These are phyloP conservation scores for Aspergillus fructus DNA, from an alignment of 2,329 filamentous ascomycete species.

Conservation along the genomic window DNA sequence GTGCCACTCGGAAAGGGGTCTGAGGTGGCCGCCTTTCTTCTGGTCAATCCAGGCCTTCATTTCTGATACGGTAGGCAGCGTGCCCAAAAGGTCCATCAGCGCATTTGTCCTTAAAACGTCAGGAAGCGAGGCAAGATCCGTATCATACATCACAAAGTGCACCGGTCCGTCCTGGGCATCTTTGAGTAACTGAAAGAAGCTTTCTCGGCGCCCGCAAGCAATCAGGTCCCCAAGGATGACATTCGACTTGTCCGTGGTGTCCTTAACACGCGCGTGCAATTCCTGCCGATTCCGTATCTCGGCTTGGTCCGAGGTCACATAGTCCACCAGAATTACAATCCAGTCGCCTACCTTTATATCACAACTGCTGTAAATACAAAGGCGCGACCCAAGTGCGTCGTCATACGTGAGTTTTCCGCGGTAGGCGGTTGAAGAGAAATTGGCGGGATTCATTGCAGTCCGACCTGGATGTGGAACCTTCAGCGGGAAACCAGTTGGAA, in stretches of 20 bases:
- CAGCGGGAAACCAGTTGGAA: slow-evolving; percentile 58
- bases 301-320: background rate
- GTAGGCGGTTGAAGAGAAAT: background rate
- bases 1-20: slow-evolving; percentile 53
- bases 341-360: slow-evolving; percentile 53
- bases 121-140: slow-evolving; percentile 41
- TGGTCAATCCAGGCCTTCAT: slow-evolving; percentile 48
- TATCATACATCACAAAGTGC: slow-evolving; percentile 32
- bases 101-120: slow-evolving; percentile 26
- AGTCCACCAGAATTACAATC: slow-evolving; percentile 42
- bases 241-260: slow-evolving; percentile 46
- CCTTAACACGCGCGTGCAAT: slow-evolving; percentile 51
- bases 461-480: slow-evolving; percentile 44
- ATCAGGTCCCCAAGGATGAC: slow-evolving; percentile 39
- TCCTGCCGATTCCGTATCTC: background rate
- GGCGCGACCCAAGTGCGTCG: background rate
- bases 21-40: slow-evolving; percentile 19
- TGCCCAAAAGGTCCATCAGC: slow-evolving; percentile 38
- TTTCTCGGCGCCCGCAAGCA: background rate
- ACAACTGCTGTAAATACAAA: slow-evolving; percentile 37
- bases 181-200: background rate
- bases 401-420: background rate
- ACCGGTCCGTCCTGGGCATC: slow-evolving; percentile 4
- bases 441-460: background rate
- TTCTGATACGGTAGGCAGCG: slow-evolving; percentile 37